These are phyloP conservation scores for Mycena venus DNA, from an alignment of 768 basidiomycete species.

Conservation along the genomic window DNA sequence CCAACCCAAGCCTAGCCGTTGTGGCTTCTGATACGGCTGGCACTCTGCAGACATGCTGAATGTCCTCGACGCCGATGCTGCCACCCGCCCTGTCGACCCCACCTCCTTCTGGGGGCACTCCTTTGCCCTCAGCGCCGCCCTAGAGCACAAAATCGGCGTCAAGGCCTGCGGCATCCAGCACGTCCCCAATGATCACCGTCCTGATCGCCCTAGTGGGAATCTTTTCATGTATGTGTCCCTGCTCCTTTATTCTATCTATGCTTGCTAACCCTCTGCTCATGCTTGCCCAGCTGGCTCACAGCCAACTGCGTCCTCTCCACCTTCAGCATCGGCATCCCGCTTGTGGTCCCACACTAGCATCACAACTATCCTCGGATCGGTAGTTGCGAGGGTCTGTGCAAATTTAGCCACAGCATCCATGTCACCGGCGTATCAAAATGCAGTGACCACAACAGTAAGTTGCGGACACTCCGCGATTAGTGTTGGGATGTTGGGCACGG, in stretches of 20 bases:
- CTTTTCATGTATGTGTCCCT: constrained; percentile 17
- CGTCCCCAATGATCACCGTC: constrained; percentile 41
- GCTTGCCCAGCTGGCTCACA: constrained; percentile 48
- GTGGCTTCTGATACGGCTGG: too few relatives aligned
- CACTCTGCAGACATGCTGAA: constrained; percentile 12
- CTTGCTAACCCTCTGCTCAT: neutral
- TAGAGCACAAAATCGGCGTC: constrained; percentile 40
- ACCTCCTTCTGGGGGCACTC: constrained; percentile 27
- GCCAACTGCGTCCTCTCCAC: constrained; percentile 43
- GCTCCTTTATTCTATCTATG: neutral
- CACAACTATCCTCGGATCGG: too few relatives aligned
- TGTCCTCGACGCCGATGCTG: constrained; percentile 14
- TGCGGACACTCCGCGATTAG: too few relatives aligned
- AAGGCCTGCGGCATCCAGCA: constrained; percentile 52
- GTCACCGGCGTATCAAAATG: too few relatives aligned
- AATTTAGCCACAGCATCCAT: too few relatives aligned
- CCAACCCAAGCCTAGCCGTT: too few relatives aligned
- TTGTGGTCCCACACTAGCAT: too few relatives aligned
- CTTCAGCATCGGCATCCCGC: constrained; percentile 53
- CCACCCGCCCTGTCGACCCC: neutral
- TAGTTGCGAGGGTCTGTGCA: too few relatives aligned
- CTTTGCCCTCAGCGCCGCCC: constrained; percentile 3
- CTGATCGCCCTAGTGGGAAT: constrained; percentile 24
- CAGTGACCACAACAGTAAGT: too few relatives aligned
- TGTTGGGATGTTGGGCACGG: too few relatives aligned